A percentile compares a stretch with the other conserved stretches of the same genome.
Conservation (phyloP, 768 basidiomycete species). For the Mycena belliarum region DNA sequence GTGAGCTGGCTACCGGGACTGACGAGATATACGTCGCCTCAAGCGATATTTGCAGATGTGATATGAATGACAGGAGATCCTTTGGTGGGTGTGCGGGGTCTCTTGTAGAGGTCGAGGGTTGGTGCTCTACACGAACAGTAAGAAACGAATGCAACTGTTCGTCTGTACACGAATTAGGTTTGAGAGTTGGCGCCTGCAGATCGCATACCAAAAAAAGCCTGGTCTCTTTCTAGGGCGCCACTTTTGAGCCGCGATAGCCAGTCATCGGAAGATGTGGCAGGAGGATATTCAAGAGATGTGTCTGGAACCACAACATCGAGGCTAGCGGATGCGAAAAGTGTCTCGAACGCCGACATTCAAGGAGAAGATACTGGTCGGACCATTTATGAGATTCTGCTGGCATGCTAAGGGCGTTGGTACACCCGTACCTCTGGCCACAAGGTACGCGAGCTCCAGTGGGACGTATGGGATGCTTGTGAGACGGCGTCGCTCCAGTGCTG, state of each 20-base stretch:
- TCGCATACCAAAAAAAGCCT: constrained; percentile 72
- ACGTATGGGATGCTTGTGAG: no score
- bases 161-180: constrained; percentile 38
- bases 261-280: constrained; percentile 43
- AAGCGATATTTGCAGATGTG: constrained; percentile 74
- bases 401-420: background rate
- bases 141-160: constrained; percentile 56
- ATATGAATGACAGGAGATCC: constrained; percentile 57
- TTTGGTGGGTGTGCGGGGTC: constrained; percentile 44
- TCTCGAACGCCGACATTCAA: constrained; percentile 51
- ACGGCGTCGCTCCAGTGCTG: no score
- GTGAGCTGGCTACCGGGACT: constrained; percentile 32
- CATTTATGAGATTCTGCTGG: background rate
- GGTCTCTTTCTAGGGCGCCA: constrained; percentile 50
- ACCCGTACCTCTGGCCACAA: background rate
- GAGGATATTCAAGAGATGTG: constrained; percentile 62
- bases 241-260: constrained; percentile 56
- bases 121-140: constrained; percentile 58
- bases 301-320: constrained; percentile 69
- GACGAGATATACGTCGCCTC: constrained; percentile 81
- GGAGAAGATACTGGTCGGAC: background rate
- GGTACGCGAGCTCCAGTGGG: background rate
- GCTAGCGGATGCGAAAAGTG: constrained; percentile 57
- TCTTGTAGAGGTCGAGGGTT: constrained; percentile 44
- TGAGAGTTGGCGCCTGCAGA: constrained; percentile 13